Percentiles rank a stretch among this genome's conserved stretches.
phyloP scores from a whole-genome alignment of 2,329 filamentous ascomycete genomes.

The Ophiostoma quercus region DNA sequence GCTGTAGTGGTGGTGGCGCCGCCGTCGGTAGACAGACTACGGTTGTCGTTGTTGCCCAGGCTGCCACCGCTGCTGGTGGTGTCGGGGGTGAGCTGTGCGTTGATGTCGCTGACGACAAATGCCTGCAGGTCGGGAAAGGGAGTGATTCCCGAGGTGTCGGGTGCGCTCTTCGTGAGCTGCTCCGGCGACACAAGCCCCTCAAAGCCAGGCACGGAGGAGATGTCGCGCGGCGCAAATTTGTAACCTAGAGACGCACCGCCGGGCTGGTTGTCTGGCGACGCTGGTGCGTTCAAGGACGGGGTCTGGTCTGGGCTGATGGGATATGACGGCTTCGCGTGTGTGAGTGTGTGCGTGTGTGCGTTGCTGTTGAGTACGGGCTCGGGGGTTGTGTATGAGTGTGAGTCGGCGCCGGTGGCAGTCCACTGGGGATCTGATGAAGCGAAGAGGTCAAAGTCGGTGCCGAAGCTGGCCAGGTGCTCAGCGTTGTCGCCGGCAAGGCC shows the following conservation, averaged over 20 bases:
- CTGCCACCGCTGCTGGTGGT: constrained; percentile 44
- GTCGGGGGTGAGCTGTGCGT: constrained; percentile 44
- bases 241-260: constrained; percentile 7
- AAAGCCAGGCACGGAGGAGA: constrained; percentile 25
- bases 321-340: constrained; percentile 32
- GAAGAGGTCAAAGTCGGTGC: constrained; percentile 23
- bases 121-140: constrained; percentile 29
- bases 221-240: constrained; percentile 11
- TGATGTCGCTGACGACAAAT: constrained; percentile 28
- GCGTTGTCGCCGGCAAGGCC: constrained; percentile 46
- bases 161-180: constrained; percentile 40
- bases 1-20: constrained; percentile 37
- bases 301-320: constrained; percentile 51
- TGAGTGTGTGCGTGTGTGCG: constrained; percentile 22
- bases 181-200: constrained; percentile 41
- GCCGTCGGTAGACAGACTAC: constrained; percentile 45
- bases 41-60: constrained; percentile 21
- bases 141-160: constrained; percentile 29
- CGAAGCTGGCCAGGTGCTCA: constrained; percentile 44
- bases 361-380: constrained; percentile 19
- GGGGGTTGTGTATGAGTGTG: constrained; percentile 22
- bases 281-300: constrained; percentile 43
- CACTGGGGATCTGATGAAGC: constrained; percentile 20
- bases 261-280: constrained; percentile 38
- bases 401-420: background rate